Base-by-base conservation (phyloP, 768 basidiomycete species). In the Tephrocybe sp. region DNA sequence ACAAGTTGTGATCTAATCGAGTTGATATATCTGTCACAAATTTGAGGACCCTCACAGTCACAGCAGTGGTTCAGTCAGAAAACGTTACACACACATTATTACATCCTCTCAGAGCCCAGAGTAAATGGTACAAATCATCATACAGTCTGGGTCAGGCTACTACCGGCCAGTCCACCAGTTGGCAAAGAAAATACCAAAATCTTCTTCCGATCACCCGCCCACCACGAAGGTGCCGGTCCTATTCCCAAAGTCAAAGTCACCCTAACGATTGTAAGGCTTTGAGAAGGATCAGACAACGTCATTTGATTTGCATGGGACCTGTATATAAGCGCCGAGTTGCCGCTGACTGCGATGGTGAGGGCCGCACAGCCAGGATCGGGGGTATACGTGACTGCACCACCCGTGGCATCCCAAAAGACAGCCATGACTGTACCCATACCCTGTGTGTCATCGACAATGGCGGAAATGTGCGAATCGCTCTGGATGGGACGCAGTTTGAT, bases 211-310 rank as follows among this genome's bases (percentile, higher is more conserved):
- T 44, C 59, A 56, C 40, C 56, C 42, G 2, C 44, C 56, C 56
- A 56, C 48, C 55, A 49, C 5, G 64, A 58, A 15, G 53, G 44
- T 3, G 59, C 61, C 7, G 69, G 40, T 5, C 54, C 55, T 19
- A 4, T 13, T 12, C 55, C 51, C 44, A 53, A 37, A 5, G 44
- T 56, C 50, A 83, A 52, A 3, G 66, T 70, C 29, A 84, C 56
- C n/a, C 64, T 61, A 1, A 77, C 60, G 1, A 59, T 58, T 3
- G 58, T 48, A n/a, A 78, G 55, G 0, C 68, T 66, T 57, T 89
- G 86, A 1, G 82, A 82, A 3, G 86, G 86, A 58, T 89, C 86
- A 1, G 86, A 77, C 12, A 86, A 72, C 1, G 78, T 80, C 21
- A 89, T 54, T 15, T 68, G 68, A 38, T 77, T 70, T 3, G 68